Evolutionary conservation across 2,329 filamentous ascomycete species (phyloP), one percentile per base, ranked within the genome.

Genomic region (Sporothrix euskadiensis): DNA sequence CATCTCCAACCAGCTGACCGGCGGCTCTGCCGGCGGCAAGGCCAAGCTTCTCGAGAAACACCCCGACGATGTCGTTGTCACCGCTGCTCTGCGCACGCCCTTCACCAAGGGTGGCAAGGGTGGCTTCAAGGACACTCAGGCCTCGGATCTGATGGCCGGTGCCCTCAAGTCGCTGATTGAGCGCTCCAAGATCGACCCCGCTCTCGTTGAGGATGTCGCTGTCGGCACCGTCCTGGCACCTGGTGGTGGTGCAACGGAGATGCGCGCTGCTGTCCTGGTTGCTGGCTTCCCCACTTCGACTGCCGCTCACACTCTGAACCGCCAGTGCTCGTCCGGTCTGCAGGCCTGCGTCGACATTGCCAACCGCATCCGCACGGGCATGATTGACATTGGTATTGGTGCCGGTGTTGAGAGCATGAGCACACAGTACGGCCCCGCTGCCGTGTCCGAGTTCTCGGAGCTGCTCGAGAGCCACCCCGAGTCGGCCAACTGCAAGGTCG

Each of bases 381-480:
- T 97, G 92, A 98, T 98, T 80, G 95, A 98, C 77, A 84, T 98
- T 76, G 96, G 96, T 78, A 90, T 98, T 78, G 96, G 95, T 77
- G 94, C 94, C 26, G 96, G 96, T 80, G 94, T 97, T 32, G 96
- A 99, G 89, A 96, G 92, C 86, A 99, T 99, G 96, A 93, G 89
- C 80, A 87, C 87, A 73, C 92, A 98, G 80, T 98, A 98, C 82
- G 96, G 95, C 47, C 94, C 95, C 32, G 87, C 86, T 61, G 96
- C 96, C 75, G 95, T 98, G 19, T 89, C 91, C 75, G 96, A 98
- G 83, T 98, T 98, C 88, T 96, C 93, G 41, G 93, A 97, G 69
- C 88, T 93, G 71, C 90, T 98, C 76, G 93, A 98, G 80, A 88
- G 85, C 78, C 88, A 95, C 85, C 87, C 89, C 76, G 91, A 96